Base-by-base conservation (phyloP, 2,329 filamentous ascomycete species). In the Colletotrichum paranaense region DNA sequence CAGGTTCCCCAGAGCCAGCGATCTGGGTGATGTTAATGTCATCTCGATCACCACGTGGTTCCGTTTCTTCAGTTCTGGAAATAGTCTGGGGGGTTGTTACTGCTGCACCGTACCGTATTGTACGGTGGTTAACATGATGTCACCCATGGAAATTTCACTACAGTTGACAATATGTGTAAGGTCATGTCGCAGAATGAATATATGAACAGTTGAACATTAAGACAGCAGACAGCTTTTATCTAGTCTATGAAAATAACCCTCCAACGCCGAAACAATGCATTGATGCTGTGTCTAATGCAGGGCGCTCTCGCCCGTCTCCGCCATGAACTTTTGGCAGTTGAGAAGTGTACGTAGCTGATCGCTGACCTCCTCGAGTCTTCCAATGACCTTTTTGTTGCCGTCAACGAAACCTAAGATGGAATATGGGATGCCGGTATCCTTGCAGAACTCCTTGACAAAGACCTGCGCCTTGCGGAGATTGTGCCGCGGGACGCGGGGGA, bases 401-500 rank as follows among this genome's bases (percentile, higher is more conserved):
- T 92, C 88, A 3, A 88, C 84, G 77, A 93, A 93, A 4, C 86
- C 87, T 75, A 90, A 87, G 46, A 92, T 84, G 8, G 88, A 86
- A 82, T 93, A 93, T 3, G 88, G 88, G 57, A 93, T 91, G 5
- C 85, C 85, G 1, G 90, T 90, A 30, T 93, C 90, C n/a, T 88
- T 81, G 79, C 90, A 92, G 76, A 93, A 94, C 56, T 90, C 87
- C 77, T 85, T 87, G 1, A 92, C 90, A 56, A 92, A 79, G 71
- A 81, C 84, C 81, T 93, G 92, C 2, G 88, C 86, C 75, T 84
- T 82, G 65, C 92, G 86, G 11, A 94, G 82, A 79, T 94, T 94
- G 80, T 94, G 92, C 28, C 92, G 83, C 1, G 92, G 92, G 66
- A 93, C 86, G 5, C 92, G 86, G 3, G 92, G 92, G 78, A 91